Base-by-base conservation (phyloP, 2,329 filamentous ascomycete genomes). In the Tolypocladium ophioglossoides region DNA sequence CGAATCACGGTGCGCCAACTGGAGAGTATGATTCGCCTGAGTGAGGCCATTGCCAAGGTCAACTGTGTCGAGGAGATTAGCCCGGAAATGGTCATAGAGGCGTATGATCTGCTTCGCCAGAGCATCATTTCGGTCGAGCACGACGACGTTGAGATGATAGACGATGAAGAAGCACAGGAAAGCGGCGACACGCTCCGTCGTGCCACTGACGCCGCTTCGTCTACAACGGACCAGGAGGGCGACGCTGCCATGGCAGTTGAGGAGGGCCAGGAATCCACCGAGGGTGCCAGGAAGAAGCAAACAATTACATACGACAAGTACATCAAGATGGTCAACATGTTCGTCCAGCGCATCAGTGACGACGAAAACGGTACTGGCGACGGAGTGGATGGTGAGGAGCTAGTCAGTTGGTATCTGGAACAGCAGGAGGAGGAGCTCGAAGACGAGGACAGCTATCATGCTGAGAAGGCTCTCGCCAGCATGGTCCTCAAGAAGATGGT, bases 81-180 rank as follows among this genome's bases (percentile, higher is more conserved):
- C 0, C 79, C 87, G 1, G 81, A 82, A 0, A 95, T 97, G 71
- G 94, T 99, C 18, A 80, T 87, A 41, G 94, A 99, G 71, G 94
- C 92, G 0, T 97, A 87, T 70, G 90, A 94, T 62, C 80, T 99
- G 11, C 81, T 99, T 14, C 80, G 91, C 44, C 91, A 96, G 72
- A 94, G 88, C 70, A 99, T 99, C 68, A 96, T 99, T 64, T 94
- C 88, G 2, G 94, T 99, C 30, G 94, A 99, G 72, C 94, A 97
- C 66, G 94, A 99, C 63, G 94, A 99, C 63, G 85, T 99, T 18
- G 92, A 97, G 66, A 86, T 99, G 57, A 90, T 96, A 52, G 91
- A 91, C 7, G 82, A 85, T 7, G 86, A 89, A 3, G 70, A 70
- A 16, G 70, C 64, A n/a, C 69, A 55, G 56, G 74, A 74, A 57